Base-by-base conservation (phyloP, 1,284 basidiomycete genomes). In the Pascua guehoae region DNA sequence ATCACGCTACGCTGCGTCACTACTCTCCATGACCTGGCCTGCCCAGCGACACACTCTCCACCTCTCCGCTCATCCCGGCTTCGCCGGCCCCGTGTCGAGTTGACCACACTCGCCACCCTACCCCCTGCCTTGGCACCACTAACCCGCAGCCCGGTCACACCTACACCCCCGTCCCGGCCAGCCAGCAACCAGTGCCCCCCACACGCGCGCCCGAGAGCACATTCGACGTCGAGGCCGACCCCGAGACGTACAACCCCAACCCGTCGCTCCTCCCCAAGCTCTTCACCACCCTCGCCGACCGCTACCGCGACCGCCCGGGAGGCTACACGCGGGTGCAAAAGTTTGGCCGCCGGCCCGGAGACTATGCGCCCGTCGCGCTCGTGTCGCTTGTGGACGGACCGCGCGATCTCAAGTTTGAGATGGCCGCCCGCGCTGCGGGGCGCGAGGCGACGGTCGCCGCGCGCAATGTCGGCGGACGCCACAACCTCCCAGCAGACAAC, bases 321-420 rank as follows among this genome's bases (percentile, higher is more conserved):
- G 96, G 96, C 8, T 99, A 98, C 80, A 98, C 96, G 8, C 86
- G 96, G 32, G 87, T 98, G 62, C 87, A 92, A 74, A 90, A 88
- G 71, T 89, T 86, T 65, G 96, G 95, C 42, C 85, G 88, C 73
- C 85, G 95, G 16, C 82, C 81, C 56, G 93, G 94, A 24, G 96
- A 99, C 80, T 90, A 96, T 72, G 96, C 96, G 37, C 91, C 92
- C 1, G 83, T 88, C 62, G 95, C 95, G 4, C 84, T 99, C 57
- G 78, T 99, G 45, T 90, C 96, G 76, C 81, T 99, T 8, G 95
- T 98, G 38, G 96, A 98, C 79, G 89, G 90, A 68, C 90, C 92
- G 11, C 82, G 84, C 59, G 96, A 99, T 77, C 78, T 98, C 45
- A 86, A 87, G 63, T 88, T 86, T 71, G 89, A 92, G 71, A 85